Base-by-base conservation (phyloP, 1,139 yeast species). In the Blastobotrys illinoisensis region DNA sequence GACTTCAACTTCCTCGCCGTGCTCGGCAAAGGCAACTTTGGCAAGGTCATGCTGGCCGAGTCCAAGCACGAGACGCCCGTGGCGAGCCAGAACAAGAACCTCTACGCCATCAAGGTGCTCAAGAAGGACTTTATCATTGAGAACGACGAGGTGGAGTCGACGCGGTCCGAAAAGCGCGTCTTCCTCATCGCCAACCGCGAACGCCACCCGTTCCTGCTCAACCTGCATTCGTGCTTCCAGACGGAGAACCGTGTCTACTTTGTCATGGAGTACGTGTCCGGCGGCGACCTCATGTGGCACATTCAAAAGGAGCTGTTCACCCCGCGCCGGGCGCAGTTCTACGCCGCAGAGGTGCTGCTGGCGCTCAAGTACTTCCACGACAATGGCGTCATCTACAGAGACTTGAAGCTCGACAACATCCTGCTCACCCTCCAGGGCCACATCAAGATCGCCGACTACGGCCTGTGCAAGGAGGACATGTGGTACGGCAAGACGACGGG, bases 221-320 rank as follows among this genome's bases (percentile, higher is more conserved):
- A 89, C 66, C 76, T 95, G 60, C 95, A 86, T 68, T 95, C 97
- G 65, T 90, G 98, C 67, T 93, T 93, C 80, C 99, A 93, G 74
- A 93, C 99, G 0, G 99, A 95, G 64, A 91, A 95, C 69, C 82
- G 99, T 68, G 88, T 93, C 48, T 93, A 95, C 71, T 93, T 95
- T 73, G 99, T 95, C 13, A 93, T 93, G 99, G 99, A 93, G 71
- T 93, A 90, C 67, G 86, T 93, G 53, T 85, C 95, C 11, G 99
- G 99, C 56, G 99, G 99, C 69, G 99, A 93, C 74, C 80, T 93
- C 67, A 93, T 93, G 99, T 90, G 97, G 96, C 99, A 93, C 70
- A 95, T 93, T 65, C 99, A 93, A 71, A 89, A 89, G 67, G 88
- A 88, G 55, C 79, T 95, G 64, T 87, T 93, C 67, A 85, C 96